Evolutionary conservation across 345 rosid species (phyloP), one percentile per base, ranked within the genome.

Genomic region (Boechera retrofracta): DNA sequence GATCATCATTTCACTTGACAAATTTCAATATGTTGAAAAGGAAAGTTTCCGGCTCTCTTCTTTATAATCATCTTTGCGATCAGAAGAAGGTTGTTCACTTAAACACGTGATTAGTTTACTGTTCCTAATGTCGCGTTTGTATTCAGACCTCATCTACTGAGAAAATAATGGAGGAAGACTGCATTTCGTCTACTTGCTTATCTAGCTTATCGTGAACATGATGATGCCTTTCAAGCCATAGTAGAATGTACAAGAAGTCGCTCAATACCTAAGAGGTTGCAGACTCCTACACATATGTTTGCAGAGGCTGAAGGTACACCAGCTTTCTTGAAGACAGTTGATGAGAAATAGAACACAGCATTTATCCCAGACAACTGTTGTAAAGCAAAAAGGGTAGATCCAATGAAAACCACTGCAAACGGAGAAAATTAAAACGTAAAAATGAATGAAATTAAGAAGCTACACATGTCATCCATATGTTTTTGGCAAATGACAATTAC

Each of bases 311-410:
- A 88, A 83, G 98, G 97, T 67, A 94, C 85, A 49, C 97, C 97
- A 53, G 93, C 93, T 54, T 79, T 94, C 86, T 86, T 89, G 86
- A 94, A 91, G 75, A 94, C 97, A 48, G 94, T 83, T 57, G 98
- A 91, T 72, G 97, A 94, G 86, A 91, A 91, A 85, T 90, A 94
- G 87, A 94, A 94, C 66, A 94, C 88, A 63, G 97, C 94, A 79
- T 94, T 94, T 87, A 90, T 91, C 74, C 98, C 97, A 51, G 97
- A 94, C 75, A 94, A 87, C 86, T 94, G 97, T 87, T 94, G 98
- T 83, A 94, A 87, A 85, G 90, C 96, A 87, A 85, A 91, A 87
- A 94, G 95, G 81, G 86, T 62, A 85, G 95, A 88, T 73, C 97
- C 97, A 85, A 89, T 86, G 87, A 84, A 94, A 89, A 94, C 81